Evolutionary conservation across 352 stramenopile genomes (phyloP).

Genomic region (Aphanomyces euteiches): DNA sequence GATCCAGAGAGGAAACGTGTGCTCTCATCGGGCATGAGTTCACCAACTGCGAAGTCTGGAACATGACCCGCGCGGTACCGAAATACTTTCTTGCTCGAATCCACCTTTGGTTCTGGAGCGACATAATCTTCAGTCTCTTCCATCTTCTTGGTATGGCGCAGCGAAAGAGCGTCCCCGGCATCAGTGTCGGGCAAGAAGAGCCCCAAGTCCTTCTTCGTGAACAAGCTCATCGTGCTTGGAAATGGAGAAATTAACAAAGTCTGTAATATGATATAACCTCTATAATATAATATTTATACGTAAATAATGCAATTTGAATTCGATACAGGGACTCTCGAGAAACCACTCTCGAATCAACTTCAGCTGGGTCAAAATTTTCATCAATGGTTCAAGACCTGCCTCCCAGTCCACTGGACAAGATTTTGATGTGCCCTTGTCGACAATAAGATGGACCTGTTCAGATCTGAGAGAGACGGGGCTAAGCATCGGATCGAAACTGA

Average conservation of each 20-base stretch:
- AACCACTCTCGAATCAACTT: no score
- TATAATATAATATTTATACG: no score
- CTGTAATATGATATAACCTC: no score
- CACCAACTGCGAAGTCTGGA: constrained; percentile 59
- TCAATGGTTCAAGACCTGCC: no score
- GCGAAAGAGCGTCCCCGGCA: constrained; percentile 68
- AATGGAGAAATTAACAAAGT: neutral
- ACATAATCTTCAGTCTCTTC: constrained; percentile 73
- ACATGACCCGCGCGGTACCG: constrained; percentile 81
- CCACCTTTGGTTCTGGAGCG: constrained; percentile 72
- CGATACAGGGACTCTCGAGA: no score
- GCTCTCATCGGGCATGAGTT: constrained; percentile 23
- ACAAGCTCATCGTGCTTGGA: constrained; percentile 55
- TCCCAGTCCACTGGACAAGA: no score
- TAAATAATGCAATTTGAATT: no score
- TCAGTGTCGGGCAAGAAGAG: constrained; percentile 76
- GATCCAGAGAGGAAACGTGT: neutral
- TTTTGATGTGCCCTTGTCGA: no score
- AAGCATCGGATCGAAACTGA: no score
- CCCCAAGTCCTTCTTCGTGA: constrained; percentile 85
- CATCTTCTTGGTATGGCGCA: constrained; percentile 68
- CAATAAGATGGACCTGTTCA: no score
- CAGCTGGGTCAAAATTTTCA: no score
- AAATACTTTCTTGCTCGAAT: constrained; percentile 74
- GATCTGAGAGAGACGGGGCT: no score